Evolutionary conservation across 23 red algal genomes (phyloP), one percentile per base, ranked within the genome.

Genomic region (Gracilaria caudata): DNA sequence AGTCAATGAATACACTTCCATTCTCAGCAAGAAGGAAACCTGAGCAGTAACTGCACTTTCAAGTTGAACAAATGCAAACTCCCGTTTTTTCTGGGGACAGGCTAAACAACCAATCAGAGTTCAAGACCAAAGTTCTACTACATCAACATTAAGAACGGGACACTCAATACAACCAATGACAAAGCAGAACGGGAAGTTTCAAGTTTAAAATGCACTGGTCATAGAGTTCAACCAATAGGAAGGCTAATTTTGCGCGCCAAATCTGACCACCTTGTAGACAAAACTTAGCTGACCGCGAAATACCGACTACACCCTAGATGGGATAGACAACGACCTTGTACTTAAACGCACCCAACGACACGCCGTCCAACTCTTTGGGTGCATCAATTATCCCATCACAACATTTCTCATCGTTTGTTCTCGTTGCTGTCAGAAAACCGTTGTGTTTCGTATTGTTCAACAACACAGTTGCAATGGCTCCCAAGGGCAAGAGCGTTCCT

Each of bases 401-500:
- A n/a, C n/a, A n/a, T n/a, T n/a, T 49, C 13, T 49, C 45, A 49
- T 49, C 45, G 45, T n/a, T n/a, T n/a, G n/a, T n/a, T n/a, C n/a
- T n/a, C n/a, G n/a, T n/a, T n/a, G n/a, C n/a, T n/a, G n/a, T n/a
- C n/a, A n/a, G n/a, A n/a, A n/a, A n/a, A n/a, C 11, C 23, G 5
- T 25, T 30, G 4, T 61, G n/a, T 17, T 61, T 61, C 57, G 7
- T 29, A 30, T 12, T 30, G 61, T 35, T 16, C 13, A 19, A 36
- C 25, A 66, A 36, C 0, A 0, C 7, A 36, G 13, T 11, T 8
- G 29, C 58, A 25, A 98, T 98, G 96, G 92, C 92, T 70, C 92
- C 88, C 60, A 98, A 98, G 79, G 96, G 96, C 28, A 98, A 98
- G 77, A 84, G 75, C 51, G 92, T 98, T 28, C 94, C 94, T 37